Evolutionary conservation across 257 asterid species (phyloP).

Genomic region (Penstemon davidsonii): DNA sequence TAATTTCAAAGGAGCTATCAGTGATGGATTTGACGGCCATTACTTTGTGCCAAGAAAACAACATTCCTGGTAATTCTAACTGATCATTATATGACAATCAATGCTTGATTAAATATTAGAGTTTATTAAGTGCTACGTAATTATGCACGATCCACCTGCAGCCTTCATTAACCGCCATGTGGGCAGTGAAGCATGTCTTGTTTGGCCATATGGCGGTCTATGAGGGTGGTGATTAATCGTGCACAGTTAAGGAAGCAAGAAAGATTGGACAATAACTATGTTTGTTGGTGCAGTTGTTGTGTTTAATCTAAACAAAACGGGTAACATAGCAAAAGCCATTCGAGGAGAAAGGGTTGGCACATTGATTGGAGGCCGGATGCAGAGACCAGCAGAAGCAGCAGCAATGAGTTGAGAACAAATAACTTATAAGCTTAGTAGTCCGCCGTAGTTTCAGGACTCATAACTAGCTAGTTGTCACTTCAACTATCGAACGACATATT

Average conservation of each 20-base stretch:
- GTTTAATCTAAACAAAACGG: conserved; percentile 78
- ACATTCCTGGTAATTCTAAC: conserved; percentile 71
- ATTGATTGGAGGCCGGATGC: conserved; percentile 51
- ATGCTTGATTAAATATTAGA: not conserved
- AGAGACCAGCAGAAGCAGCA: conserved; percentile 40
- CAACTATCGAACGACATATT: not conserved
- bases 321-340: conserved; percentile 82
- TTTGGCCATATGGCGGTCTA: no score
- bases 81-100: not conserved
- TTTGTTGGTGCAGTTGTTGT: conserved; percentile 70
- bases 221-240: no score
- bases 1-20: conserved; percentile 76
- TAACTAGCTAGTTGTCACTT: not conserved
- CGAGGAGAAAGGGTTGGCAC: conserved; percentile 82
- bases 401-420: conserved; percentile 35
- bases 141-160: no score
- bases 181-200: no score
- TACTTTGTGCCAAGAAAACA: conserved; percentile 95
- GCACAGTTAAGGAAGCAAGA: not conserved
- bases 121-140: not conserved
- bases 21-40: conserved; percentile 98
- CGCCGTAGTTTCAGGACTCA: not conserved
- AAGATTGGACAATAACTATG: conserved; percentile 8
- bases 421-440: not conserved
- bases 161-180: no score